Percentiles rank a stretch among this genome's conserved stretches.
Evolutionary conservation across 2,329 filamentous ascomycete species (phyloP).

Genomic region (Pestalotiopsis sp.): DNA sequence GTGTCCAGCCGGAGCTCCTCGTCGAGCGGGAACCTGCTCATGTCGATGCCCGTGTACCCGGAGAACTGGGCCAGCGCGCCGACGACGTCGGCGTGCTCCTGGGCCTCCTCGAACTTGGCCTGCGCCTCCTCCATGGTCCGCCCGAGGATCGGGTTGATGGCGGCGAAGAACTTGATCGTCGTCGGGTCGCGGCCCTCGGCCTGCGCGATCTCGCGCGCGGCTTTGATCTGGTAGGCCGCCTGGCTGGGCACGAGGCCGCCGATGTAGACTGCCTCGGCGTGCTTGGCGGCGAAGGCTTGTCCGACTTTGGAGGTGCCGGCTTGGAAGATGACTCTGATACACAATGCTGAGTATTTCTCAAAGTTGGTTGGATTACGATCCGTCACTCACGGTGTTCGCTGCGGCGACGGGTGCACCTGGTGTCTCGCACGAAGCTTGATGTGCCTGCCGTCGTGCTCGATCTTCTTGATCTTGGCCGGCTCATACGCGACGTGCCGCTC

Average conservation of each 20-base stretch:
- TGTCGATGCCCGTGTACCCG: conserved; percentile 4
- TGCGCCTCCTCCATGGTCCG: not conserved
- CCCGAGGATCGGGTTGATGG: conserved; percentile 6
- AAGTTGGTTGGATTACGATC: too few species aligned
- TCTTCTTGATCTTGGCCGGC: conserved; percentile 52
- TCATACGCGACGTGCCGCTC: conserved; percentile 32
- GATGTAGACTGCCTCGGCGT: conserved; percentile 60
- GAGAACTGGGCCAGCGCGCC: conserved; percentile 7
- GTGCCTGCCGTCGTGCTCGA: conserved; percentile 64
- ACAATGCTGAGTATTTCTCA: too few species aligned
- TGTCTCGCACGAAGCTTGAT: conserved; percentile 62
- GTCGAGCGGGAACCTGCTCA: conserved; percentile 6
- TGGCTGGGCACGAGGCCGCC: conserved; percentile 5
- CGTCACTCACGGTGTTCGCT: conserved; percentile 60
- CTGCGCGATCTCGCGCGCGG: conserved; percentile 1
- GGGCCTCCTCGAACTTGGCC: conserved; percentile 1
- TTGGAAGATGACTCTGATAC: conserved; percentile 55
- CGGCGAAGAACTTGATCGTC: conserved; percentile 9
- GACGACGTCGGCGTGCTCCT: conserved; percentile 10
- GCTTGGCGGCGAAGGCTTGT: conserved; percentile 62
- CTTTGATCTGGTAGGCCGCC: conserved; percentile 6
- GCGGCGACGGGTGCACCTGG: conserved; percentile 62
- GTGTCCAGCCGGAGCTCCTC: conserved; percentile 6
- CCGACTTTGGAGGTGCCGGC: conserved; percentile 64
- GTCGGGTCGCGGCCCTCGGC: not conserved